A percentile compares a stretch with the other conserved stretches of the same genome.
Evolutionary conservation across 2,329 filamentous ascomycete species (phyloP).

Genomic region (Aspergillus sp.): DNA sequence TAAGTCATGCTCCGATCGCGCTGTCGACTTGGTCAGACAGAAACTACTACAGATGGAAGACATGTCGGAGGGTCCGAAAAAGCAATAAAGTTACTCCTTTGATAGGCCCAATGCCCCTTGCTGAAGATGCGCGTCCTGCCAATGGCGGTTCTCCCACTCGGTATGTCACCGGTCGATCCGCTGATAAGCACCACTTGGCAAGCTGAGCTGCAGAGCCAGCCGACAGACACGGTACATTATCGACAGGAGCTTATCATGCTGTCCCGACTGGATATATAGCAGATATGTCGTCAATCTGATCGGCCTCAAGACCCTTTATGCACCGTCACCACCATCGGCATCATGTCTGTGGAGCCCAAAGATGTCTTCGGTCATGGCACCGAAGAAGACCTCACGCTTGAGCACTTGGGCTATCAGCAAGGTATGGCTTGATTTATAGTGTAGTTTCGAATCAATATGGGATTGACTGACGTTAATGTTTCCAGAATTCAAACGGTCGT

Average conservation of each 20-base stretch:
- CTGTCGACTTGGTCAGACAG: background rate
- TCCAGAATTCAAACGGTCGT: slow-evolving; percentile 56
- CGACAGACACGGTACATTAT: background rate
- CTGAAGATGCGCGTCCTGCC: background rate
- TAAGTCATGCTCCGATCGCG: background rate
- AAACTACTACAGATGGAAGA: background rate
- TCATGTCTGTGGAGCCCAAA: slow-evolving; percentile 8
- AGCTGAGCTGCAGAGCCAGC: background rate
- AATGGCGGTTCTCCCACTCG: background rate
- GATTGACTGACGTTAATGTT: background rate
- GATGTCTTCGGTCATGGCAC: slow-evolving; percentile 13
- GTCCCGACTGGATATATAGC: background rate
- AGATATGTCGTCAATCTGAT: background rate
- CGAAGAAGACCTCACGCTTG: slow-evolving; percentile 31
- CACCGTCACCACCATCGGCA: too few relatives aligned
- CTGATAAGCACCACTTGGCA: slow-evolving; percentile 1
- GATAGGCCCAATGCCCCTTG: background rate
- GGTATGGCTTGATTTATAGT: slow-evolving; percentile 10
- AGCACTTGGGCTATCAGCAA: slow-evolving; percentile 36
- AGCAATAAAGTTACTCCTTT: background rate
- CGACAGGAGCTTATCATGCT: background rate
- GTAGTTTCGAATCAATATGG: background rate
- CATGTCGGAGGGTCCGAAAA: background rate
- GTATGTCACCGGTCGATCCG: background rate
- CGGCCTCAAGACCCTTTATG: background rate